Evolutionary conservation across 805 yeast genomes (phyloP).

Genomic region (Candida qinlingensis): DNA sequence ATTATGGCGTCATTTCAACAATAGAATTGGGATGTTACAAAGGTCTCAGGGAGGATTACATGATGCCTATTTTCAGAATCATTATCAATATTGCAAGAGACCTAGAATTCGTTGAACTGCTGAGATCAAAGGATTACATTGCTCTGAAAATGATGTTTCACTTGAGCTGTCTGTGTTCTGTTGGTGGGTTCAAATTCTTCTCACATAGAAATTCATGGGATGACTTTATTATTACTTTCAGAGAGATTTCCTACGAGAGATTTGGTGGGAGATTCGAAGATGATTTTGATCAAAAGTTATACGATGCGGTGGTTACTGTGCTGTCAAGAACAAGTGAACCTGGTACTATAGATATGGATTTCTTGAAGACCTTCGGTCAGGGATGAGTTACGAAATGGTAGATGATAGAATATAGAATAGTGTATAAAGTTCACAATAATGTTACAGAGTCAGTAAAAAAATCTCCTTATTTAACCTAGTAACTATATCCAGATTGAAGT

Average conservation of each 20-base stretch:
- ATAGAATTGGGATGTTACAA: constrained; percentile 17
- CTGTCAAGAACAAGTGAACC: too few species aligned
- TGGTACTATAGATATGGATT: neutral
- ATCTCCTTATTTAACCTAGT: too few species aligned
- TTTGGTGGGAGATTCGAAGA: constrained; percentile 17
- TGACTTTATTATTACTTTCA: constrained; percentile 13
- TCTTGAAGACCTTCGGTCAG: neutral
- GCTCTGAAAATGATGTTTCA: constrained; percentile 20
- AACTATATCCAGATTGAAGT: too few species aligned
- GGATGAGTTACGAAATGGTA: neutral
- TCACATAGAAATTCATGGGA: constrained; percentile 18
- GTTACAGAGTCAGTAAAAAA: too few species aligned
- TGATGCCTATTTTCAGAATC: constrained; percentile 16
- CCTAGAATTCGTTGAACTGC: constrained; percentile 7
- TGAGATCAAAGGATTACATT: constrained; percentile 14
- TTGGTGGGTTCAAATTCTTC: constrained; percentile 19
- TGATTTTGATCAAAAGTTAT: constrained; percentile 13
- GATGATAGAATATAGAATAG: too few species aligned
- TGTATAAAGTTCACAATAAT: too few species aligned
- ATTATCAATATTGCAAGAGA: constrained; percentile 8
- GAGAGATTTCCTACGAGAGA: neutral
- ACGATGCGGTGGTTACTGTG: neutral
- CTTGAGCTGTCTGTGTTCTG: constrained; percentile 17
- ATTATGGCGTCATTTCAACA: constrained; percentile 10
- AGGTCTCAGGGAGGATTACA: constrained; percentile 16